A percentile compares a stretch with the other conserved stretches of the same genome.
Conservation (phyloP, 2,329 filamentous ascomycete genomes). For the Xylariaceae sp. region DNA sequence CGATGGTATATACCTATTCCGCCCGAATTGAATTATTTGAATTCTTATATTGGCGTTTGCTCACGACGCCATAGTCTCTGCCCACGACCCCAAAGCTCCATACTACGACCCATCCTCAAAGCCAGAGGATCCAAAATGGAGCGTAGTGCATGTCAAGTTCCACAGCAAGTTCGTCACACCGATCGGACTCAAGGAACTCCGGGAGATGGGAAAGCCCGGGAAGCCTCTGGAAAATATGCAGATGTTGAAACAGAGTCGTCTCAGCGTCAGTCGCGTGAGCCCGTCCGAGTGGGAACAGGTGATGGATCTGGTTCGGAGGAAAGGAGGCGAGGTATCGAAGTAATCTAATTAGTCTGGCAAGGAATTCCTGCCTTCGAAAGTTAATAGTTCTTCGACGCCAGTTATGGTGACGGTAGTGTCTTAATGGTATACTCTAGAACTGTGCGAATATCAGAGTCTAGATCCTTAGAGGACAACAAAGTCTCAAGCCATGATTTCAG, state of each 20-base stretch:
- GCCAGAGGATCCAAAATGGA: constrained; percentile 72
- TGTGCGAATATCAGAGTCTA: constrained; percentile 53
- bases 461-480: constrained; percentile 44
- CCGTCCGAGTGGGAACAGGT: constrained; percentile 63
- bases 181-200: constrained; percentile 68
- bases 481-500: constrained; percentile 51
- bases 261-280: constrained; percentile 73
- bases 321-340: constrained; percentile 26
- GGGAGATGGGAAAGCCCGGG: constrained; percentile 54
- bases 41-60: neutral
- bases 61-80: constrained; percentile 51
- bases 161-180: constrained; percentile 72
- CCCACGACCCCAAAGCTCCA: constrained; percentile 65
- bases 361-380: neutral
- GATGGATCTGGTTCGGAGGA: constrained; percentile 45
- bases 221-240: constrained; percentile 70
- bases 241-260: constrained; percentile 72
- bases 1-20: constrained; percentile 63
- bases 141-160: constrained; percentile 83
- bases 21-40: neutral
- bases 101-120: constrained; percentile 81
- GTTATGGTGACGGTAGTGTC: constrained; percentile 23
- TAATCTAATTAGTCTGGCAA: neutral
- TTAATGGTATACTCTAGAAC: constrained; percentile 51
- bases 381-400: neutral